Percentiles rank a stretch among this genome's conserved stretches.
Evolutionary conservation across 129 eudicot species (phyloP).

Genomic region (Escallonia herrerae): DNA sequence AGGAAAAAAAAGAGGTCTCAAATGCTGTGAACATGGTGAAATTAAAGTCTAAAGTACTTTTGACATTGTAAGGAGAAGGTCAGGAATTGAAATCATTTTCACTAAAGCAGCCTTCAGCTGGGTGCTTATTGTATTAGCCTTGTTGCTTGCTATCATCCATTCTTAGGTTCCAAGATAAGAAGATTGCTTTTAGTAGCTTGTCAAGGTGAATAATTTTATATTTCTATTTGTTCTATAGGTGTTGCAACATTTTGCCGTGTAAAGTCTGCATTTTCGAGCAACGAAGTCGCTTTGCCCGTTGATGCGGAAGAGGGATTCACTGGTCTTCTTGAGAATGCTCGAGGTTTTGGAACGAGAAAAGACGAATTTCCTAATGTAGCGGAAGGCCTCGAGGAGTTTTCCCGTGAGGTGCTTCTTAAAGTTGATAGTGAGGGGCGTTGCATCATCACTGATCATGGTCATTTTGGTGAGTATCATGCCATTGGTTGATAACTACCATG

Average conservation of each 20-base stretch:
- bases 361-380: slow-evolving; percentile 24
- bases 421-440: slow-evolving; percentile 97
- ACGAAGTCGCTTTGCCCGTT: slow-evolving; percentile 84
- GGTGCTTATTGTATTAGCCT: too few relatives aligned
- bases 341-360: slow-evolving; percentile 34
- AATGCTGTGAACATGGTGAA: too few relatives aligned
- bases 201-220: neutral
- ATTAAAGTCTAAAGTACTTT: too few relatives aligned
- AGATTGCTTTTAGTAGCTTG: too few relatives aligned
- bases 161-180: too few relatives aligned
- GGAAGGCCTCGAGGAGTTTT: slow-evolving; percentile 68
- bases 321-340: slow-evolving; percentile 57
- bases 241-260: slow-evolving; percentile 98
- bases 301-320: slow-evolving; percentile 97
- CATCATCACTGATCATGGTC: slow-evolving; percentile 88
- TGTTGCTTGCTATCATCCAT: too few relatives aligned
- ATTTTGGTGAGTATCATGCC: slow-evolving; percentile 64
- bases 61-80: too few relatives aligned
- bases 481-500: slow-evolving; percentile 8
- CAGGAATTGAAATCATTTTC: too few relatives aligned
- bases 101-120: too few relatives aligned
- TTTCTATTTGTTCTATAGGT: slow-evolving; percentile 35
- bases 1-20: too few relatives aligned
- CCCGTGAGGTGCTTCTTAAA: slow-evolving; percentile 59
- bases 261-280: slow-evolving; percentile 67